Conservation (phyloP, 2,329 filamentous ascomycete species). For the Clarireedia monteithiana region DNA sequence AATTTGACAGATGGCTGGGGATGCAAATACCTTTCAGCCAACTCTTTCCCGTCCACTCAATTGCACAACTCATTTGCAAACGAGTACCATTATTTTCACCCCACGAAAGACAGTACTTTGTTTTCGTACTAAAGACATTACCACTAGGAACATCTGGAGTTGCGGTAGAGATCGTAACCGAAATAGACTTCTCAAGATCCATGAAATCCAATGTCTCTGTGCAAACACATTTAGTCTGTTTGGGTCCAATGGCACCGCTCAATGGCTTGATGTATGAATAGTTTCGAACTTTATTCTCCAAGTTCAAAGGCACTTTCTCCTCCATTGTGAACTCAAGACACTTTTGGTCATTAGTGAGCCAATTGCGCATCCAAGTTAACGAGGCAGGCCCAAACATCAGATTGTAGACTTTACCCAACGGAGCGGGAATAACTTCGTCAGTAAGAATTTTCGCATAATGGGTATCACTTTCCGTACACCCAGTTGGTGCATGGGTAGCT, state of each 20-base stretch:
- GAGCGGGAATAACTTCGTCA: constrained; percentile 79
- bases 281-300: constrained; percentile 65
- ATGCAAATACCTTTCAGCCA: constrained; percentile 77
- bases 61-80: constrained; percentile 77
- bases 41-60: constrained; percentile 97
- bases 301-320: constrained; percentile 59
- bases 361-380: constrained; percentile 75
- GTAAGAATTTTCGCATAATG: constrained; percentile 83
- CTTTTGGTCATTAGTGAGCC: constrained; percentile 80
- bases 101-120: constrained; percentile 92
- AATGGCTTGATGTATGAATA: constrained; percentile 92
- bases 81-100: constrained; percentile 78
- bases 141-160: constrained; percentile 94
- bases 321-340: constrained; percentile 81
- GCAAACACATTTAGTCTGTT: constrained; percentile 89
- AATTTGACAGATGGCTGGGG: not conserved
- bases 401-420: constrained; percentile 84
- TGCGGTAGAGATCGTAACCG: constrained; percentile 74
- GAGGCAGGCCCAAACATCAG: constrained; percentile 80
- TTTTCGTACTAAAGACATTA: constrained; percentile 86
- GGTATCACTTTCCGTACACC: constrained; percentile 68
- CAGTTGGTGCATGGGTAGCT: constrained; percentile 71
- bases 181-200: constrained; percentile 81
- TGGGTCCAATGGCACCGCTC: constrained; percentile 75
- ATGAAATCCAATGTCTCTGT: constrained; percentile 76